These are phyloP conservation scores for Lobosporangium transversale DNA, from an alignment of 192 early-diverging fungal genomes.

Conservation along the genomic window DNA sequence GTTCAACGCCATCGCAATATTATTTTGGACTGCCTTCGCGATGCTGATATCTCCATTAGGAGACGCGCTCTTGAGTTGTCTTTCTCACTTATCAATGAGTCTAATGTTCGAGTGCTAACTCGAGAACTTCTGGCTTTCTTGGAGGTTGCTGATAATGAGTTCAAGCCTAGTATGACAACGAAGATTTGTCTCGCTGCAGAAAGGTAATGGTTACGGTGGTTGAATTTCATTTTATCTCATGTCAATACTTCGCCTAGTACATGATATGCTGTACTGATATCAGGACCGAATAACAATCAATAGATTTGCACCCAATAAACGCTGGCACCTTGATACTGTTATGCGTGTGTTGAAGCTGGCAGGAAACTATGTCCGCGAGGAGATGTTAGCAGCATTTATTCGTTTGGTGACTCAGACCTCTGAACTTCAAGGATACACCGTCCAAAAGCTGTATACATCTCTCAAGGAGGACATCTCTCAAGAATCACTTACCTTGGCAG, in stretches of 20 bases:
- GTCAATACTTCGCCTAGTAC: too few species aligned
- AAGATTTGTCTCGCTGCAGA: constrained; percentile 94
- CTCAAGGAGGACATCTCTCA: constrained; percentile 81
- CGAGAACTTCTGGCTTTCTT: constrained; percentile 93
- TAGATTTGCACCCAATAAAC: constrained; percentile 89
- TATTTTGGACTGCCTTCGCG: constrained; percentile 93
- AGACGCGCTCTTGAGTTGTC: constrained; percentile 94
- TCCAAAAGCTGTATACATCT: constrained; percentile 87
- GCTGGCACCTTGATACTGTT: constrained; percentile 98
- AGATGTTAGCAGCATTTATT: constrained; percentile 87
- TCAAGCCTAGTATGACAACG: constrained; percentile 89
- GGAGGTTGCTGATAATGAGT: constrained; percentile 90
- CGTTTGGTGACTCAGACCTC: constrained; percentile 83
- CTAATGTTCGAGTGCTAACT: constrained; percentile 93
- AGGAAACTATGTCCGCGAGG: constrained; percentile 76
- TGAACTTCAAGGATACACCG: constrained; percentile 89
- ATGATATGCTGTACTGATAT: too few species aligned
- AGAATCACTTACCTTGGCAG: constrained; percentile 89
- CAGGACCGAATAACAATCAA: background rate
- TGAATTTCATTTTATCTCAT: too few species aligned
- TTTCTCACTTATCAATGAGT: constrained; percentile 94
- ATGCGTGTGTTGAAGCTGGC: constrained; percentile 85
- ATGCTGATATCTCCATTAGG: constrained; percentile 96
- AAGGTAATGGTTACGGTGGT: too few species aligned
- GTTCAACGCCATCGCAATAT: constrained; percentile 98